Evolutionary conservation across 495 filamentous ascomycete species (phyloP), one percentile per base, ranked within the genome.

Genomic region (Amniculicola lignicola): DNA sequence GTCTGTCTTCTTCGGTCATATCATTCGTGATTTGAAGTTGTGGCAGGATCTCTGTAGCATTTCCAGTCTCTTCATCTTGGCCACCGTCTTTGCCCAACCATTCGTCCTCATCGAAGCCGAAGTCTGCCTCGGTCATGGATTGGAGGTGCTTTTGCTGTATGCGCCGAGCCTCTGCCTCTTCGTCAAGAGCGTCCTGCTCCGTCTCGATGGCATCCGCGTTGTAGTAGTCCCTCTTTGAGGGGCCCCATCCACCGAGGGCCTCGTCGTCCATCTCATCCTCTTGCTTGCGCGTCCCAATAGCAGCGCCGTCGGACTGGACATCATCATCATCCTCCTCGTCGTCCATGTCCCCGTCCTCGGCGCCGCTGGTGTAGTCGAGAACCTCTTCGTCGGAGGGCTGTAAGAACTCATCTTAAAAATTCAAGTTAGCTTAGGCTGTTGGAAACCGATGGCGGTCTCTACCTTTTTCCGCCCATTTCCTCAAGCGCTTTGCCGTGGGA

Each of bases 321-420:
- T 69, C 74, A 11, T 75, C 74, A 2, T 74, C 74, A 62, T 70
- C 44, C 66, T 68, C 14, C 12, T 78, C 75, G 18, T 79, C 77
- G 24, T 82, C 77, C 10, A 75, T 72, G 11, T 76, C 74, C 19
- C 77, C 70, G 29, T 78, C 78, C 21, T 77, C 27, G 2, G 40
- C 47, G 35, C 9, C 28, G 28, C 21, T 31, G 19, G 71, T 75
- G 40, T 90, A 85, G 31, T 77, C 84, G 42, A 91, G 70, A 5
- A 96, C 79, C 72, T 96, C 92, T 69, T 97, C 91, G 64, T 96
- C 92, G n/a, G 87, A 92, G 2, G 76, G 76, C 60, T 91, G 79
- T 7, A 85, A 60, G 23, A 76, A 71, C 56, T 77, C 77, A 63
- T 85, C 83, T 83, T 57, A 33, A 15, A 42, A 10, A 23, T 14